A percentile compares a stretch with the other conserved stretches of the same genome.
Conservation (phyloP, 176 grass and related monocot species). For the Microstegium vimineum region DNA sequence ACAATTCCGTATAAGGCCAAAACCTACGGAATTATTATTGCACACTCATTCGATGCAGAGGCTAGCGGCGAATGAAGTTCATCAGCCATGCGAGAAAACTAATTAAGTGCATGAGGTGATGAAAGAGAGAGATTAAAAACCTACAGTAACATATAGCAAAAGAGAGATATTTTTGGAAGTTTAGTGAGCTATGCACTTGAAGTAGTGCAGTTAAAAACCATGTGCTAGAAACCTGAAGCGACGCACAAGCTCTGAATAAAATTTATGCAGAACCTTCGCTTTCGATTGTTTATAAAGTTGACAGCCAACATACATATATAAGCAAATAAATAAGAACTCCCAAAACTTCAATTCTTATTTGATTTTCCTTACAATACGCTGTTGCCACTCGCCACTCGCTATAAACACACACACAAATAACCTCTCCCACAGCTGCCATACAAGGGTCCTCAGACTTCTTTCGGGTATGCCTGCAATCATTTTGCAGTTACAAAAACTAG, state of each 20-base stretch:
- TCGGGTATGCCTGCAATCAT: neutral
- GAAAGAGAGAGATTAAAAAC: too few relatives aligned
- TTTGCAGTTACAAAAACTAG: neutral
- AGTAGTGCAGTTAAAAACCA: neutral
- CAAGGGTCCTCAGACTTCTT: neutral
- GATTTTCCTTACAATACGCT: conserved; percentile 7
- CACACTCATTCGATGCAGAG: too few relatives aligned
- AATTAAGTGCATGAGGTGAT: too few relatives aligned
- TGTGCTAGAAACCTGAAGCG: neutral
- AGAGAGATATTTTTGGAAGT: too few relatives aligned
- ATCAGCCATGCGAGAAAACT: too few relatives aligned
- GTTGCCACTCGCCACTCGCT: neutral
- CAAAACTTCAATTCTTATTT: conserved; percentile 24
- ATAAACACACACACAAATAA: neutral
- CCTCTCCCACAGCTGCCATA: neutral
- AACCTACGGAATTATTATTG: too few relatives aligned
- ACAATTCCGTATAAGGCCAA: too few relatives aligned
- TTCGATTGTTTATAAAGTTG: neutral
- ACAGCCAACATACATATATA: neutral
- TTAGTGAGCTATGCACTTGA: too few relatives aligned
- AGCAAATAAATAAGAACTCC: neutral
- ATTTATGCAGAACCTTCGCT: neutral
- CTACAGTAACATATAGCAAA: too few relatives aligned
- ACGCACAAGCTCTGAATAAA: neutral
- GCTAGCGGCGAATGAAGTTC: too few relatives aligned